Conservation (phyloP, 2,329 filamentous ascomycete genomes). For the Ceratocystis cacaofunesta region DNA sequence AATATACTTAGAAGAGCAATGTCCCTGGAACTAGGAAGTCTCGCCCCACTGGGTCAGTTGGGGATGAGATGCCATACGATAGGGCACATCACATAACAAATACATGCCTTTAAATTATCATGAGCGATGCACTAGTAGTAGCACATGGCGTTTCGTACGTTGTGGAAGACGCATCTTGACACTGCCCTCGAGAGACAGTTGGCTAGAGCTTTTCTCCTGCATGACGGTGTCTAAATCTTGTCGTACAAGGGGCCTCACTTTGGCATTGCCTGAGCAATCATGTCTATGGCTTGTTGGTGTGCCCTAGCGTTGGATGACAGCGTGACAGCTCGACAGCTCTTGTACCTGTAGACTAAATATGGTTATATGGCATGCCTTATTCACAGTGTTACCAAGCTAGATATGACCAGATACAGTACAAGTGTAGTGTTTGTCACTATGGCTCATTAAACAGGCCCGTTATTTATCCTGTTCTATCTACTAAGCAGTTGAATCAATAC, state of each 20-base stretch:
- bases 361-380: background rate
- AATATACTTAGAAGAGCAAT: conserved; percentile 18
- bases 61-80: conserved; percentile 17
- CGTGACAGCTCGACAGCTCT: background rate
- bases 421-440: background rate
- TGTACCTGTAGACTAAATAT: background rate
- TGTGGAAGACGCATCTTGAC: background rate
- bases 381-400: background rate
- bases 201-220: background rate
- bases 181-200: too few species aligned
- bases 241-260: background rate
- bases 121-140: background rate
- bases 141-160: background rate
- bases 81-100: conserved; percentile 15
- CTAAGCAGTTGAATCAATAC: background rate
- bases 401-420: background rate
- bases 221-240: background rate
- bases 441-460: background rate
- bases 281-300: background rate
- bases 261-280: background rate
- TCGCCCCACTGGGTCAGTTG: conserved; percentile 16
- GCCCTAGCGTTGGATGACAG: background rate
- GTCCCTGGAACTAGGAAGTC: conserved; percentile 18
- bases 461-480: background rate
- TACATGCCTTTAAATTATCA: background rate